Evolutionary conservation across 345 rosid genomes (phyloP), one percentile per base, ranked within the genome.

Genomic region (Kernera saxatilis): DNA sequence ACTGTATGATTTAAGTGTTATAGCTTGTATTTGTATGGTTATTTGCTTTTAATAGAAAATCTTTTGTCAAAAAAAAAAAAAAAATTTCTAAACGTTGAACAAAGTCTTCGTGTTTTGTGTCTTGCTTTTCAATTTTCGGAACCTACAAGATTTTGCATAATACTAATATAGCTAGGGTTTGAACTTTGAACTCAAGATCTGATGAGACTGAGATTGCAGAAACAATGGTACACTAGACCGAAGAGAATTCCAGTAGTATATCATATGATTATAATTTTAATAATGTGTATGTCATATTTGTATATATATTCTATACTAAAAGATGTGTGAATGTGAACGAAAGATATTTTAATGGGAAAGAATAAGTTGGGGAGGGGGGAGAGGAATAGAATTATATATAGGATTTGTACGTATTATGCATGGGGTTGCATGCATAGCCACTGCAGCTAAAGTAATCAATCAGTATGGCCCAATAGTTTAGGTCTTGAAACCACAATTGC

Each of bases 381-480:
- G 60, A 75, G 33, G 40, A 62, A 75, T 69, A 69, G 1, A 69
- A 69, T 44, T 69, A 62, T 70, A 62, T 32, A 43, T 9, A 43
- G 8, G 29, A 26, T 75, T 75, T 75, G 79, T 69, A 75, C 79
- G 79, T 69, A 75, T 75, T 75, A 69, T 75, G 75, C 79, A 75
- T 75, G 79, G 79, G 79, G 4, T 75, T 75, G 79, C 79, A 75
- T 75, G 79, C 69, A 75, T 63, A 63, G 79, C 48, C 75, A 63
- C 70, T 69, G 74, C 79, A 54, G 75, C 74, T 36, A 53, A 53
- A 69, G 53, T 29, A 46, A 69, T 76, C 71, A 45, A 70, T 54
- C 55, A 45, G 70, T 54, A 62, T 69, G 79, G 71, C 59, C 71
- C 79, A 69, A 40, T 37, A 36, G 58, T 69, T 75, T 62, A 43